Evolutionary conservation across 1,139 yeast species (phyloP), one percentile per base, ranked within the genome.

Genomic region (Hemisphaericaspora lyxosophila): DNA sequence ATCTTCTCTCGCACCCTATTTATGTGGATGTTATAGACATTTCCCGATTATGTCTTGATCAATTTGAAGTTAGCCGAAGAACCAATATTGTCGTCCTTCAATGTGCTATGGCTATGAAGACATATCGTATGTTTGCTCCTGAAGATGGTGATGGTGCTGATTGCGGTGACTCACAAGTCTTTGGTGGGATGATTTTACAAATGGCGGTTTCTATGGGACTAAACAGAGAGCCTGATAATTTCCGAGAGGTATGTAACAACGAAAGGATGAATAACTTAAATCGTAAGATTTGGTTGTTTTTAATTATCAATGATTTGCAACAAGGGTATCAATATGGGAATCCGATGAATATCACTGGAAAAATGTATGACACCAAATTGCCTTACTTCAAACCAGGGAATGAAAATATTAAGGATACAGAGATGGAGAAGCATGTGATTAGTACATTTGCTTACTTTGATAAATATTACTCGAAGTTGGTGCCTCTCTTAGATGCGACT

Each of bases 201-300:
- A 67, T 67, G 59, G 76, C 77, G 0, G 59, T 60, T 33, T 57
- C 70, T 1, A 53, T 75, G 39, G 81, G 82, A 0, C 49, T 75
- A 25, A 66, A 75, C 49, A 52, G 78, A 29, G 75, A 71, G 24
- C 71, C 71, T 1, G 61, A 57, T 27, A 52, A 47, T 29, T 49
- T 54, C 38, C 50, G 44, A 13, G 42, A 42, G 12, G 40, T 44
- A 12, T 41, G 44, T 11, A 41, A 46, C 12, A 60, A 57, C 44
- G 53, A 58, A 31, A 54, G 59, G 25, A 44, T 55, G 9, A 64
- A 71, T 36, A 68, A 67, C 44, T 46, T 71, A 8, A 64, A 68
- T 49, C 62, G 86, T 48, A 78, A 76, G 45, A 63, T 78, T 2
- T 81, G 85, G 85, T 70, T 67, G 46, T 65, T 66, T 36, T 55